Base-by-base conservation (phyloP, 129 eudicot genomes). In the Flaveria brownii region DNA sequence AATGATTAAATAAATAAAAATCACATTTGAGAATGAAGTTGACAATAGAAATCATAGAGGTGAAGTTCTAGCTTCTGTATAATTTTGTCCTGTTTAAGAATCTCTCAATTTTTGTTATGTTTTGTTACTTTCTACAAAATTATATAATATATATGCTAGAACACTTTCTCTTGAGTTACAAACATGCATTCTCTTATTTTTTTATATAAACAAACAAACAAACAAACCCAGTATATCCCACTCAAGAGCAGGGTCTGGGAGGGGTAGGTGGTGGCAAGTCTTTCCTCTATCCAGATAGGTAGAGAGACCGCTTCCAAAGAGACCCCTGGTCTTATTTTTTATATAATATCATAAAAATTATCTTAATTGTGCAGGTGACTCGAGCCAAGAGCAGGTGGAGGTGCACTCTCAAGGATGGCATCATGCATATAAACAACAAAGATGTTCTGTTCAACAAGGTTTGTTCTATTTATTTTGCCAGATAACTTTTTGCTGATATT, bases 341-440 rank as follows among this genome's bases (percentile, higher is more conserved):
- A 16, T 26, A 15, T 2, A 39, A 20, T 72, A 7, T 51, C 28
- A 10, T 23, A 4, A 16, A 22, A 28, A 45, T 45, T 62, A 6
- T 60, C 25, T 26, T 22, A 64, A 5, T 33, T 67, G 71, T 73
- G 41, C 52, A 95, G 99, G 99, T 95, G 75, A 95, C 99, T 2
- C 89, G 99, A 42, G 93, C 99, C 77, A 95, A 91, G 88, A 95
- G 97, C 90, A 82, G 93, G 87, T 95, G 99, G 99, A 95, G 91
- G 78, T 95, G 99, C 87, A 91, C 93, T 43, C 87, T 95, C 62
- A 95, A 95, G 87, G 97, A 91, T 82, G 99, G 99, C 78, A 95
- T 95, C 63, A 95, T 95, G 97, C 99, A 87, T 80, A 86, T 86
- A 81, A 91, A 91, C 84, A 82, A 89, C 81, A 89, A 87, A 62